A percentile compares a stretch with the other conserved stretches of the same genome.
Evolutionary conservation across 306 rosid genomes (phyloP).

Genomic region (Casuarina glauca): DNA sequence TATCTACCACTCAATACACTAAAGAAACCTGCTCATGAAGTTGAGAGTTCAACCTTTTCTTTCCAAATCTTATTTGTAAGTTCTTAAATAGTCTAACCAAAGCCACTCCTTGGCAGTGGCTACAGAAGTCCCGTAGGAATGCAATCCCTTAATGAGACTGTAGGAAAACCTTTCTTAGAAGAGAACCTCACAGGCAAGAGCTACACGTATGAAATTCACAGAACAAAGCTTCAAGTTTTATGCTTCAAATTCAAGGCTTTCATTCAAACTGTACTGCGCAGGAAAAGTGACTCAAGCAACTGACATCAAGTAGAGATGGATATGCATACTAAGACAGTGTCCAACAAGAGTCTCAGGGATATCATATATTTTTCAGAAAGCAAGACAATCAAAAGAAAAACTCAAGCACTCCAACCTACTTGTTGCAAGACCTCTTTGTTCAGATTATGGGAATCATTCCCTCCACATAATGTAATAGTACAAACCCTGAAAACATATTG

Average conservation of each 20-base stretch:
- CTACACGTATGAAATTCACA: not conserved
- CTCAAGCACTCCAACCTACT: not conserved
- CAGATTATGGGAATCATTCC: not conserved
- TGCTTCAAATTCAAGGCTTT: not conserved
- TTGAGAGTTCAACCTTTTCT: not conserved
- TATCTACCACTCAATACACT: not conserved
- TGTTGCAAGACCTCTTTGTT: slow-evolving; percentile 1
- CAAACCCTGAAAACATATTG: not conserved
- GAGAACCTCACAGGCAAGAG: not conserved
- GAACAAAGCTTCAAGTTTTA: not conserved
- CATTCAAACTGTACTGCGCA: not conserved
- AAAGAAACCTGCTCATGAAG: not conserved
- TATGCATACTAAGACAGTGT: not conserved
- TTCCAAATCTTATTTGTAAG: not conserved
- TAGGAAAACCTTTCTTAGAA: not conserved
- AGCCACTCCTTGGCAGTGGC: slow-evolving; percentile 6
- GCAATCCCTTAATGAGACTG: not conserved
- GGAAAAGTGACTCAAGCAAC: not conserved
- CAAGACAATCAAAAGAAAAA: not conserved
- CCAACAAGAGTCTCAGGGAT: not conserved
- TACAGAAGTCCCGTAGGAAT: not conserved
- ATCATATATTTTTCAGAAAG: not conserved
- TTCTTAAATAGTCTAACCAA: not conserved
- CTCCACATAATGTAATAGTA: not conserved
- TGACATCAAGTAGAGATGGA: not conserved